These are phyloP conservation scores for Pueraria montana DNA, from an alignment of 306 rosid species.

Conservation along the genomic window DNA sequence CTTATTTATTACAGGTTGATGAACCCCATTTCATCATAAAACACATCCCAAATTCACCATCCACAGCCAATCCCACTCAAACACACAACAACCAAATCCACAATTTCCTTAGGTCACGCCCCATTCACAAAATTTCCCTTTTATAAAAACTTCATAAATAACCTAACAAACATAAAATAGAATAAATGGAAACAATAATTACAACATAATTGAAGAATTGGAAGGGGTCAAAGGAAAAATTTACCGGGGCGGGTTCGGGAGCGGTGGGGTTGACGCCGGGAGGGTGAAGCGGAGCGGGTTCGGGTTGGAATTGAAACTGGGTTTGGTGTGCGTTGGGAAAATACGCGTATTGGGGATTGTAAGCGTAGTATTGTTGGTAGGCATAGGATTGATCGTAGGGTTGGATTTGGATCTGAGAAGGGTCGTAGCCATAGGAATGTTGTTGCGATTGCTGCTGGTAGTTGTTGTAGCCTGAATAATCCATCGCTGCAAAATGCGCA, in stretches of 20 bases:
- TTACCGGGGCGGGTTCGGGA: constrained; percentile 45
- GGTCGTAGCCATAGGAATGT: constrained; percentile 46
- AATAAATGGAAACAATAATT: not conserved
- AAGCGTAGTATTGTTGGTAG: constrained; percentile 51
- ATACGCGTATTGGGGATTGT: constrained; percentile 49
- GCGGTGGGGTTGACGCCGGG: constrained; percentile 53
- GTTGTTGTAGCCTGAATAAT: constrained; percentile 43
- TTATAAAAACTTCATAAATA: not conserved
- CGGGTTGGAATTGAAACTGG: constrained; percentile 40
- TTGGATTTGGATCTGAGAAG: constrained; percentile 53
- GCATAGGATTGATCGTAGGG: constrained; percentile 55
- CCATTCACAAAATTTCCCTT: not conserved
- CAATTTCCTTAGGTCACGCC: constrained; percentile 5
- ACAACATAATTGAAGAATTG: not conserved
- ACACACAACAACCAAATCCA: not conserved
- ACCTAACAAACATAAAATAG: not conserved
- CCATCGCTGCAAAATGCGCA: constrained; percentile 36
- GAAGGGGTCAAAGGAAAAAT: not conserved
- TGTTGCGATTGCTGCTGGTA: constrained; percentile 25
- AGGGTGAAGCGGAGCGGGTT: constrained; percentile 55
- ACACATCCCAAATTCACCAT: not conserved
- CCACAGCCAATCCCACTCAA: constrained; percentile 26
- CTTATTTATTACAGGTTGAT: not conserved
- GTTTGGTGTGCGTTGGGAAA: constrained; percentile 40
- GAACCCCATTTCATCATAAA: constrained; percentile 2